These are phyloP conservation scores for Chlamydomonas schloesseri DNA, from an alignment of 139 green algal genomes.

Conservation along the genomic window DNA sequence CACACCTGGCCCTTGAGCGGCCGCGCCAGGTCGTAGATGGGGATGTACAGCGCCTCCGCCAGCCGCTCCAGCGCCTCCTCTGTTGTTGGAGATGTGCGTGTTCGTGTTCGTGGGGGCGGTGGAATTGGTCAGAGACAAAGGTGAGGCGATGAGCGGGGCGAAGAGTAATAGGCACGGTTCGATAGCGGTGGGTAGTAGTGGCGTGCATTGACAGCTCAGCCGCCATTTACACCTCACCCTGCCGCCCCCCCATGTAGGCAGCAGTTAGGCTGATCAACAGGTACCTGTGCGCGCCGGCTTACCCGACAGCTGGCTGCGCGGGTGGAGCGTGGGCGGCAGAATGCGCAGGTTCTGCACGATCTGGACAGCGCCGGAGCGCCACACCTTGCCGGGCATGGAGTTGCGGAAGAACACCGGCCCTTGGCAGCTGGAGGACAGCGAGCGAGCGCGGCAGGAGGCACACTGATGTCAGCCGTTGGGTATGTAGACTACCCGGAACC, in stretches of 20 bases:
- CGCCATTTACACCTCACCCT: too few species aligned
- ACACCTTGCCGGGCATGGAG: constrained; percentile 62
- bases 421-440: constrained; percentile 51
- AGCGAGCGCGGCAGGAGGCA: too few species aligned
- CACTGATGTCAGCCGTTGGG: not conserved
- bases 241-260: too few species aligned
- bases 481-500: too few species aligned
- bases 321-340: constrained; percentile 58
- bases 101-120: not conserved
- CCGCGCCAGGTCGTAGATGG: constrained; percentile 50
- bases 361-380: constrained; percentile 55
- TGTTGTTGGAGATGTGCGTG: not conserved
- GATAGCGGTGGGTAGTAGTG: too few species aligned
- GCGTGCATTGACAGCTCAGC: too few species aligned
- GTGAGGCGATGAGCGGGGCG: too few species aligned
- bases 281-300: not conserved
- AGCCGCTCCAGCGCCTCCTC: constrained; percentile 46
- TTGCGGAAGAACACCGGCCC: constrained; percentile 47
- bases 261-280: too few species aligned
- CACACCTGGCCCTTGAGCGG: constrained; percentile 49
- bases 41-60: constrained; percentile 62
- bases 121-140: not conserved
- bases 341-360: constrained; percentile 67
- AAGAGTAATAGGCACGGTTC: not conserved
- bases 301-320: constrained; percentile 51